These are phyloP conservation scores for Cochlearia excelsa DNA, from an alignment of 345 rosid species.

Conservation along the genomic window DNA sequence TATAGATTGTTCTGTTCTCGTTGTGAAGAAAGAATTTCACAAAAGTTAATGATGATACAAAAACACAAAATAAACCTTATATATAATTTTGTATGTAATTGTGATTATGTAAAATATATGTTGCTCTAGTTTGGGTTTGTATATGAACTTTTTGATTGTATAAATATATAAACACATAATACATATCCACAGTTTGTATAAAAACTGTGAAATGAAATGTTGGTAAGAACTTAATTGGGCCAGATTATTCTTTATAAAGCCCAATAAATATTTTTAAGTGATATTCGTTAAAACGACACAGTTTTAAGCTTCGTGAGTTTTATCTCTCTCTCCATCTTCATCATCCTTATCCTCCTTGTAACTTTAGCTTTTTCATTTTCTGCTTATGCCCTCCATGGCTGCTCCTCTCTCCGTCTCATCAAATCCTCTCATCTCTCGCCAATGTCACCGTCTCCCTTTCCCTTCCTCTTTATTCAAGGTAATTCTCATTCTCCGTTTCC, in stretches of 20 bases:
- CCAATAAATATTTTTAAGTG: constrained; percentile 2
- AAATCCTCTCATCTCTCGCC: constrained; percentile 29
- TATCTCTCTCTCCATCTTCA: constrained; percentile 4
- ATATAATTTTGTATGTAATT: background rate
- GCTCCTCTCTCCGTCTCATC: constrained; percentile 37
- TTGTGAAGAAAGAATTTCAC: constrained; percentile 12
- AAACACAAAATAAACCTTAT: background rate
- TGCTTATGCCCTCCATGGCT: constrained; percentile 36
- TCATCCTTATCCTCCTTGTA: constrained; percentile 19
- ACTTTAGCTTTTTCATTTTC: background rate
- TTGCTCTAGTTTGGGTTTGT: constrained; percentile 28
- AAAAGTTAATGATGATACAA: background rate
- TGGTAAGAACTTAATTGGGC: no score
- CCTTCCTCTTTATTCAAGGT: constrained; percentile 39
- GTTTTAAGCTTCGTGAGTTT: background rate
- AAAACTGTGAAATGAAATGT: no score
- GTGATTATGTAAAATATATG: background rate
- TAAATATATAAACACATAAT: background rate
- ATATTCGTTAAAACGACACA: no score
- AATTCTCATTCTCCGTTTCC: background rate
- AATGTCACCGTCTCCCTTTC: constrained; percentile 14
- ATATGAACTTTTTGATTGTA: constrained; percentile 23
- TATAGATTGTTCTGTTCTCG: constrained; percentile 19
- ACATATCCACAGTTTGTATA: no score
- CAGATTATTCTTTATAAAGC: background rate